phyloP scores from a whole-genome alignment of 257 asterid genomes.

The Capsicum chinense region DNA sequence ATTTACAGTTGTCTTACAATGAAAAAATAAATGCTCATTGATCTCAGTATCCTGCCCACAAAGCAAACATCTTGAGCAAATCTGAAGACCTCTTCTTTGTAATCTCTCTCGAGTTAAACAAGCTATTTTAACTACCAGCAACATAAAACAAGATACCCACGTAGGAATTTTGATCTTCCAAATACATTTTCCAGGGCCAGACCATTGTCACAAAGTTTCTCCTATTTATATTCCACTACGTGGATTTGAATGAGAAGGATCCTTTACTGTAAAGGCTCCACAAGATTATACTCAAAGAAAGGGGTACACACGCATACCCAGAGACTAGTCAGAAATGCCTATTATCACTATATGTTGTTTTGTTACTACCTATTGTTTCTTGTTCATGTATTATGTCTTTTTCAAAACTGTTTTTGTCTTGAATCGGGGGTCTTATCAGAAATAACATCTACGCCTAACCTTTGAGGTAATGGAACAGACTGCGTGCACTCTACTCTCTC shows the following conservation, averaged over 20 bases:
- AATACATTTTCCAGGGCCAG: constrained; percentile 8
- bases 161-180: not conserved
- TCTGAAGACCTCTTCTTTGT: constrained; percentile 3
- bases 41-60: no score
- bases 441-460: no score
- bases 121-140: not conserved
- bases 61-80: not conserved
- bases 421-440: no score
- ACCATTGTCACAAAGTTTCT: not conserved
- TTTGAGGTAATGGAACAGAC: no score
- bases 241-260: not conserved
- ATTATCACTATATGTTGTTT: not conserved
- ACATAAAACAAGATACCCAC: constrained; percentile 4
- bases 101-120: not conserved
- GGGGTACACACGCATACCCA: not conserved
- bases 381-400: no score
- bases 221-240: not conserved
- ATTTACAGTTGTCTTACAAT: no score
- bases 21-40: no score
- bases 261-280: not conserved
- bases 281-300: not conserved
- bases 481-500: no score
- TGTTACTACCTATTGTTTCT: no score
- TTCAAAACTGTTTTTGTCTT: no score
- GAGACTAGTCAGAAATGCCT: not conserved